Conservation (phyloP, 2,329 filamentous ascomycete species). For the Periglandula ipomoeae region DNA sequence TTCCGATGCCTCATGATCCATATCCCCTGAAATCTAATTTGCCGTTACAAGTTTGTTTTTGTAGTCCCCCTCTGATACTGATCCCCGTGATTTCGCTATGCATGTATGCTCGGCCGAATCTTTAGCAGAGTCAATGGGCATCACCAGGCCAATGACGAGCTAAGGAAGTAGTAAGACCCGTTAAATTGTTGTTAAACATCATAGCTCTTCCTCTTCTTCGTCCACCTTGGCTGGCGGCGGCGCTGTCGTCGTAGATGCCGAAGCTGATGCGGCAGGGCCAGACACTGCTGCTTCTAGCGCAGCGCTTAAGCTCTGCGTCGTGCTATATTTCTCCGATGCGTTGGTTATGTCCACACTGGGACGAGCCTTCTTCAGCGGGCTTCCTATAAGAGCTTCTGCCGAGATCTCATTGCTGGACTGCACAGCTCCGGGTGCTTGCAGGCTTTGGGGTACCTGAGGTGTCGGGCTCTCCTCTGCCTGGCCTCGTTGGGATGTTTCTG, state of each 20-base stretch:
- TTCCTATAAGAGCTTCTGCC: conserved; percentile 44
- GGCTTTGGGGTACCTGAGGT: conserved; percentile 6
- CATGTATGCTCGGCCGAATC: background rate
- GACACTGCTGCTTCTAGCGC: conserved; percentile 24
- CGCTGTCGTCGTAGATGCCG: conserved; percentile 14
- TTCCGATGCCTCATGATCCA: background rate
- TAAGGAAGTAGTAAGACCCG: background rate
- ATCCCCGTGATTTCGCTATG: background rate
- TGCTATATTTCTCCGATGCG: conserved; percentile 16
- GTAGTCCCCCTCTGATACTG: background rate
- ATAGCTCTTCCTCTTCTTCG: conserved; percentile 34
- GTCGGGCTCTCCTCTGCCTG: conserved; percentile 36
- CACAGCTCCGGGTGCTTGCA: conserved; percentile 15
- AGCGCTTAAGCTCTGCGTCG: conserved; percentile 25
- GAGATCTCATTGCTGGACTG: conserved; percentile 23
- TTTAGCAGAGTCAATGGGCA: background rate
- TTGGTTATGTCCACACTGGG: conserved; percentile 38
- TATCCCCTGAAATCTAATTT: background rate
- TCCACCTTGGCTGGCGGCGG: conserved; percentile 18
- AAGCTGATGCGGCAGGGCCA: conserved; percentile 11
- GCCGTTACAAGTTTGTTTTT: background rate
- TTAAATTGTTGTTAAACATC: conserved; percentile 1
- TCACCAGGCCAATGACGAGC: background rate
- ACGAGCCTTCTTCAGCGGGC: conserved; percentile 67
- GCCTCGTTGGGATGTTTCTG: conserved; percentile 25